Percentiles rank a stretch among this genome's conserved stretches.
Conservation (phyloP, 176 grass and related monocot species). For the Stipa capillata region DNA sequence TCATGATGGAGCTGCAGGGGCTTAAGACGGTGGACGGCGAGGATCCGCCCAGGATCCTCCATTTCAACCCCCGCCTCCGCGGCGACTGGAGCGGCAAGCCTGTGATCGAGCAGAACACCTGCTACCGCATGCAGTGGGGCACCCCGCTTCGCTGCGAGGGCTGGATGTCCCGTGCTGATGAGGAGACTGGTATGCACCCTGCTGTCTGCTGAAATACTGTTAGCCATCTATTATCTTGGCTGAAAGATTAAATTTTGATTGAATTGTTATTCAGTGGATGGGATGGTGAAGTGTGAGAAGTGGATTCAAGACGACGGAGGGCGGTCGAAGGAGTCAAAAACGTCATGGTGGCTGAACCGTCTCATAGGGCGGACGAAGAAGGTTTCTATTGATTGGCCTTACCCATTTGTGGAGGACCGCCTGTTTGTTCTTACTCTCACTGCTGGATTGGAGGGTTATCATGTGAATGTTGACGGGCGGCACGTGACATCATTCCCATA, state of each 20-base stretch:
- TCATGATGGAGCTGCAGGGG: conserved; percentile 98
- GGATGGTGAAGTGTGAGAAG: conserved; percentile 78
- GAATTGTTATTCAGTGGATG: conserved; percentile 59
- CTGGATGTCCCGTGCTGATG: conserved; percentile 66
- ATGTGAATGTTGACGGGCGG: conserved; percentile 81
- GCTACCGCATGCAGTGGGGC: conserved; percentile 99
- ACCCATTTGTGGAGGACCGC: conserved; percentile 76
- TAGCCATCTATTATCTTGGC: neutral
- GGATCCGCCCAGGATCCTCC: conserved; percentile 90
- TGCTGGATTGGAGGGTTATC: conserved; percentile 93
- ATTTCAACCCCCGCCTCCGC: conserved; percentile 87
- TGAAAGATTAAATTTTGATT: conserved; percentile 13
- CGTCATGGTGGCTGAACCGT: conserved; percentile 77
- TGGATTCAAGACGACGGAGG: conserved; percentile 73
- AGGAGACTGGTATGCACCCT: conserved; percentile 64
- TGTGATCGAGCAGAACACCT: conserved; percentile 96
- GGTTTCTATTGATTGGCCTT: conserved; percentile 75
- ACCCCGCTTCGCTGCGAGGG: conserved; percentile 68
- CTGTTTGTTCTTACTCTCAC: conserved; percentile 89
- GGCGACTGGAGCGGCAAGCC: conserved; percentile 95
- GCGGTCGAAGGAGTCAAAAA: conserved; percentile 54
- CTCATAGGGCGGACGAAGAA: conserved; percentile 78
- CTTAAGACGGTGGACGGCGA: conserved; percentile 83
- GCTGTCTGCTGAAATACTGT: neutral
- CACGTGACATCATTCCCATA: conserved; percentile 92